Percentiles rank a stretch among this genome's conserved stretches.
Conservation (phyloP, 148 eudicot genomes). For the Talinum fruticosum region DNA sequence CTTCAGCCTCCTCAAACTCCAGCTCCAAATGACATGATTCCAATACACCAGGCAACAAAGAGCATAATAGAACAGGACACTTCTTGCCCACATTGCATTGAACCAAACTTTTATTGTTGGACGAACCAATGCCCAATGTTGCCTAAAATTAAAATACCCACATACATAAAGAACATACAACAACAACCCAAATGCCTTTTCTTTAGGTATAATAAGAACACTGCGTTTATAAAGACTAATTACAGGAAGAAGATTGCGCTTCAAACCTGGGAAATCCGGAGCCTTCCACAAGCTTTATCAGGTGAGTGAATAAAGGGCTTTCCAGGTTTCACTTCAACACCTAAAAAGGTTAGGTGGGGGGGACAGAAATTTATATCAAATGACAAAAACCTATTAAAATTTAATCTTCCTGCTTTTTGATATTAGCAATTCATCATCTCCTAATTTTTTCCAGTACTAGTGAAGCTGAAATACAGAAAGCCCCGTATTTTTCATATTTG, state of each 20-base stretch:
- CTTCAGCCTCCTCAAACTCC: conserved; percentile 85
- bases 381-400: neutral
- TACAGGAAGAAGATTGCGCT: neutral
- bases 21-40: conserved; percentile 79
- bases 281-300: conserved; percentile 41
- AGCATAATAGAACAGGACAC: conserved; percentile 81
- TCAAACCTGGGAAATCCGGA: conserved; percentile 73
- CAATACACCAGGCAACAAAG: conserved; percentile 58
- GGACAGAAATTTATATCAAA: too few species aligned
- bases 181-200: neutral
- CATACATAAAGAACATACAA: neutral
- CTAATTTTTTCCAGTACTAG: neutral
- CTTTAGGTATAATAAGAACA: neutral
- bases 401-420: neutral
- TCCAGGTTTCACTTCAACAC: conserved; percentile 73
- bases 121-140: conserved; percentile 63
- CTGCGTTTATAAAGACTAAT: neutral
- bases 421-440: neutral
- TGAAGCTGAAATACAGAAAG: neutral
- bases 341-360: too few species aligned
- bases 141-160: conserved; percentile 40
- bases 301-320: conserved; percentile 50
- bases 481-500: neutral
- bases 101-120: conserved; percentile 47
- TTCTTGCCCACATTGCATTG: conserved; percentile 84